Evolutionary conservation across 805 yeast species (phyloP), one percentile per base, ranked within the genome.

Genomic region (Pichia cephalocereana): DNA sequence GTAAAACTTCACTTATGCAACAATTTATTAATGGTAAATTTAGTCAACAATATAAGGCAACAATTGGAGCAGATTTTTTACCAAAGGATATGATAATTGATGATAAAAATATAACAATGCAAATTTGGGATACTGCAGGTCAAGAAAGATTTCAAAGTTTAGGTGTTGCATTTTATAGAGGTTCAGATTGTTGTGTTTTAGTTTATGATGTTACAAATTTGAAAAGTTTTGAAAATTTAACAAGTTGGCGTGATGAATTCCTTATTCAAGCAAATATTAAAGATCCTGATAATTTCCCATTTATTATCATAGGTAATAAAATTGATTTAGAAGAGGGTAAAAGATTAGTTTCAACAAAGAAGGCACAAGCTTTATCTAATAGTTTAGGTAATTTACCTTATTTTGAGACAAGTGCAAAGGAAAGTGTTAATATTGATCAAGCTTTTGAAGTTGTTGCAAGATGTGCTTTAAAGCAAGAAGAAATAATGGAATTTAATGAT

Each of bases 91-190:
- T 91, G 51, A 70, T 75, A 28, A 78, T 93, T 50, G 98, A 93
- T 64, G 93, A 84, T 65, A 84, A 83, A 58, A 77, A 77, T 54
- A 89, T 83, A 9, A 81, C 87, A 23, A 74, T 84, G 75, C 91
- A 86, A 68, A 84, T 93, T 47, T 91, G 99, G 99, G 99, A 91
- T 63, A 91, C 99, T 40, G 98, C 98, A 8, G 99, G 99, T 37
- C 99, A 91, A 71, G 99, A 91, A 68, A 77, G 99, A 60, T 91
- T 91, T 75, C 98, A 93, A 69, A 83, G 95, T 50, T 72, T 91
- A 52, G 98, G 98, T 15, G 97, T 91, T 41, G 98, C 98, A 0
- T 91, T 91, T 65, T 91, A 93, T 67, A 75, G 99, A 59, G 98
- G 98, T 37, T 96, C 98, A 1, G 98, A 93, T 67, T 93, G 98